These are phyloP conservation scores for Juglanconis oblonga DNA, from an alignment of 2,329 filamentous ascomycete genomes.

Conservation along the genomic window DNA sequence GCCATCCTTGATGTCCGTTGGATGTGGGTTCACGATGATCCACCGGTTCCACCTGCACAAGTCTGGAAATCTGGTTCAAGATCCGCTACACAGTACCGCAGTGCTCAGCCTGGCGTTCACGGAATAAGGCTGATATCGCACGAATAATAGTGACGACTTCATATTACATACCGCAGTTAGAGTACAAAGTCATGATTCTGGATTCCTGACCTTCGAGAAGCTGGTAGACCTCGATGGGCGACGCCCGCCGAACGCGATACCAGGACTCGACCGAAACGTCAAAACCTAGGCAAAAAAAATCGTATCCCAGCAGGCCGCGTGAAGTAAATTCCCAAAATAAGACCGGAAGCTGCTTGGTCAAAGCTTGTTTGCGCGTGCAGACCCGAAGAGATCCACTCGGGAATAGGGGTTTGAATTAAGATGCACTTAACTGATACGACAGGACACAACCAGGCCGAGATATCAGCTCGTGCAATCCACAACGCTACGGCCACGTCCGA, in stretches of 20 bases:
- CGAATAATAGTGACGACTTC: not conserved
- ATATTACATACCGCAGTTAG: not conserved
- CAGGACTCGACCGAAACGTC: not conserved
- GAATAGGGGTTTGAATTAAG: conserved; percentile 8
- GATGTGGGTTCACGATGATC: not conserved
- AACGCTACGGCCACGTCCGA: conserved; percentile 2
- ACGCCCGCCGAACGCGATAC: not conserved
- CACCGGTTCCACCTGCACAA: conserved; percentile 2
- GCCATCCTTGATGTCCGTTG: conserved; percentile 5
- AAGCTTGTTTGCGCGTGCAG: conserved; percentile 10
- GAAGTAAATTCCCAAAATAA: conserved; percentile 1
- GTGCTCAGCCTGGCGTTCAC: not conserved
- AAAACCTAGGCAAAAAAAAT: not conserved
- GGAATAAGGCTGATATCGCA: not conserved
- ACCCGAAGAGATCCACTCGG: not conserved
- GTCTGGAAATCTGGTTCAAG: conserved; percentile 5
- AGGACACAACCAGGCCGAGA: not conserved
- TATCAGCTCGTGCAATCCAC: conserved; percentile 1
- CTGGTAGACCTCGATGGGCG: not conserved
- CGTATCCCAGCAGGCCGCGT: not conserved
- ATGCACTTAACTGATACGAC: not conserved
- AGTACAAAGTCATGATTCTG: not conserved
- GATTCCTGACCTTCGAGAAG: no score
- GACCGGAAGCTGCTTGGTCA: conserved; percentile 5
- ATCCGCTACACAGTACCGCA: not conserved